Evolutionary conservation across 73 alveolate genomes (phyloP).

Genomic region (Uronychia binucleata): DNA sequence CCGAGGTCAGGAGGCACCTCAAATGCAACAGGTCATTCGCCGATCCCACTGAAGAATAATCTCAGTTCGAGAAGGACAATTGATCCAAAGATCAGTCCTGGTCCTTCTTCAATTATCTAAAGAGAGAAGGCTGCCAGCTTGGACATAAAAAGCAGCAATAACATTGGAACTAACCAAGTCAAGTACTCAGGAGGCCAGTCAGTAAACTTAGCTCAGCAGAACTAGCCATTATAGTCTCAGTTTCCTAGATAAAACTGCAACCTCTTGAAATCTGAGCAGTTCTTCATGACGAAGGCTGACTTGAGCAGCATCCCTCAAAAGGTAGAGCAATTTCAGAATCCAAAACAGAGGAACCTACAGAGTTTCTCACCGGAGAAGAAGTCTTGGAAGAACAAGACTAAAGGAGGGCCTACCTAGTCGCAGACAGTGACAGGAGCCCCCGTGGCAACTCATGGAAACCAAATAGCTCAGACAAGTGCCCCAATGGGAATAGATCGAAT

Average conservation of each 20-base stretch:
- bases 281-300: not conserved
- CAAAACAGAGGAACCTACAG: not conserved
- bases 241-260: no score
- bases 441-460: not conserved
- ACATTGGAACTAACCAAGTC: no score
- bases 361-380: not conserved
- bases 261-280: no score
- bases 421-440: not conserved
- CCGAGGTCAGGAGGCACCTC: not conserved
- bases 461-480: not conserved
- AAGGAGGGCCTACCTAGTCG: not conserved
- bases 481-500: no score
- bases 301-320: not conserved
- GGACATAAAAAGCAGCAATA: no score
- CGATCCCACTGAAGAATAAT: no score
- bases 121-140: no score
- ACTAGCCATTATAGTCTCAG: no score
- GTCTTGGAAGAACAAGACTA: not conserved
- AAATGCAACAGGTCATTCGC: not conserved
- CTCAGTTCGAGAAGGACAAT: not conserved
- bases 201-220: no score
- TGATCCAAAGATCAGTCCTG: not conserved
- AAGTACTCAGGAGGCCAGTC: no score
- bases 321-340: not conserved
- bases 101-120: not conserved